phyloP scores from a whole-genome alignment of 2,329 filamentous ascomycete genomes.

The Onygenales sp. region DNA sequence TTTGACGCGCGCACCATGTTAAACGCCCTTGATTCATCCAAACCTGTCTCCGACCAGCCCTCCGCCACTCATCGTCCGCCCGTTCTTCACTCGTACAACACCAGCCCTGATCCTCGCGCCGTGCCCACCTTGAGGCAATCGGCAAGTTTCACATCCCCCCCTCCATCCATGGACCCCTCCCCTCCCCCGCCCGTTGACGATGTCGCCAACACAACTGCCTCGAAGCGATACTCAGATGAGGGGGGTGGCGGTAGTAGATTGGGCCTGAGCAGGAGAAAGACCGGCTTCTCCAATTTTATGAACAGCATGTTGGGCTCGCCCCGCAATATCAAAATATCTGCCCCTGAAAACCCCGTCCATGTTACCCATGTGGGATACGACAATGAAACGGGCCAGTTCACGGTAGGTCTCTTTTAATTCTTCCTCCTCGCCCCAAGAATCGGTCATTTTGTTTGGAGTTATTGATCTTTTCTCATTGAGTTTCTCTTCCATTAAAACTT shows the following conservation, averaged over 20 bases:
- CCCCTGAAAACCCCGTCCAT: conserved; percentile 93
- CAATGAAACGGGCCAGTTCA: conserved; percentile 91
- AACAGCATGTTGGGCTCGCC: conserved; percentile 76
- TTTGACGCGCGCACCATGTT: conserved; percentile 37
- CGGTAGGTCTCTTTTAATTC: conserved; percentile 48
- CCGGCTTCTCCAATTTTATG: conserved; percentile 79
- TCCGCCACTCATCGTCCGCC: conserved; percentile 30
- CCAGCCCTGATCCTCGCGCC: conserved; percentile 45
- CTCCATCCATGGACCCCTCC: conserved; percentile 43
- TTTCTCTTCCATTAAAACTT: too few relatives aligned
- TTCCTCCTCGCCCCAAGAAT: not conserved
- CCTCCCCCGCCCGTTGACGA: conserved; percentile 37
- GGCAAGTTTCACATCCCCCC: conserved; percentile 51
- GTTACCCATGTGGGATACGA: conserved; percentile 98
- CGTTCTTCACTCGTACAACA: conserved; percentile 38
- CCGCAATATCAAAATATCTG: conserved; percentile 89
- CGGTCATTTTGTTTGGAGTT: not conserved
- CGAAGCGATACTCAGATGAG: conserved; percentile 76
- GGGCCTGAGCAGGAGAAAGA: conserved; percentile 62
- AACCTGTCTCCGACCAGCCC: not conserved
- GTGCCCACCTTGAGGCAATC: conserved; percentile 56
- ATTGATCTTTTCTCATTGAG: too few relatives aligned
- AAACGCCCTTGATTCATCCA: conserved; percentile 29
- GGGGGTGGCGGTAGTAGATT: conserved; percentile 42
- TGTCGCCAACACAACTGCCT: conserved; percentile 34